These are phyloP conservation scores for Zoysia pacifica DNA, from an alignment of 176 grass and related monocot genomes.

Conservation along the genomic window DNA sequence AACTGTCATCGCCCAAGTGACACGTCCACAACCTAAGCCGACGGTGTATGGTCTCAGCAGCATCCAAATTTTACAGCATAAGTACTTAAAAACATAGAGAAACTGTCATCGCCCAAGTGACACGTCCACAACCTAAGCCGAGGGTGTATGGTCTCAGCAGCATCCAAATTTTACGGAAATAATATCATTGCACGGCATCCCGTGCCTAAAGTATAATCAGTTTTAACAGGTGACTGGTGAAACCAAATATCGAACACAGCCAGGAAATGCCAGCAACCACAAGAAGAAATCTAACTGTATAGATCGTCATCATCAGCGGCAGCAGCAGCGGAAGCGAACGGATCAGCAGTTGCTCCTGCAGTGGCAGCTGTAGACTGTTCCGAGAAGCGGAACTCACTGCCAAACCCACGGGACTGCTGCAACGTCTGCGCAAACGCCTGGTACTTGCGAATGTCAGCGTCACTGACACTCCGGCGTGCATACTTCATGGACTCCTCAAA, in stretches of 20 bases:
- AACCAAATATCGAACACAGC: conserved; percentile 35
- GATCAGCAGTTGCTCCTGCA: conserved; percentile 37
- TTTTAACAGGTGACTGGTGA: conserved; percentile 27
- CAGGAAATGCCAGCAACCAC: neutral
- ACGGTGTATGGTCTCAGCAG: neutral
- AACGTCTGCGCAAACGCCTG: conserved; percentile 78
- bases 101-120: neutral
- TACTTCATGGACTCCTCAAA: conserved; percentile 92
- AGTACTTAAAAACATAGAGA: neutral
- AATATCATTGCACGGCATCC: conserved; percentile 35
- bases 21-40: neutral
- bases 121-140: neutral
- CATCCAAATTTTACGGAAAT: conserved; percentile 33
- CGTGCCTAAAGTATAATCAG: conserved; percentile 32
- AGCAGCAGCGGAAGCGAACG: conserved; percentile 43
- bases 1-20: neutral
- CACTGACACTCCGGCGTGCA: conserved; percentile 71
- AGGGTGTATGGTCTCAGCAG: neutral
- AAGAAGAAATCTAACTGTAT: conserved; percentile 55
- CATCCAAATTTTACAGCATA: conserved; percentile 9
- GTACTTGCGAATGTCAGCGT: conserved; percentile 76
- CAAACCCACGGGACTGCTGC: conserved; percentile 79
- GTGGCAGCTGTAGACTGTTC: conserved; percentile 43
- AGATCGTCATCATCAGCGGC: conserved; percentile 71
- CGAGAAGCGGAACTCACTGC: conserved; percentile 77